A percentile compares a stretch with the other conserved stretches of the same genome.
These are phyloP conservation scores for Aspergillus transmontanensis DNA, from an alignment of 2,329 filamentous ascomycete genomes.

Conservation along the genomic window DNA sequence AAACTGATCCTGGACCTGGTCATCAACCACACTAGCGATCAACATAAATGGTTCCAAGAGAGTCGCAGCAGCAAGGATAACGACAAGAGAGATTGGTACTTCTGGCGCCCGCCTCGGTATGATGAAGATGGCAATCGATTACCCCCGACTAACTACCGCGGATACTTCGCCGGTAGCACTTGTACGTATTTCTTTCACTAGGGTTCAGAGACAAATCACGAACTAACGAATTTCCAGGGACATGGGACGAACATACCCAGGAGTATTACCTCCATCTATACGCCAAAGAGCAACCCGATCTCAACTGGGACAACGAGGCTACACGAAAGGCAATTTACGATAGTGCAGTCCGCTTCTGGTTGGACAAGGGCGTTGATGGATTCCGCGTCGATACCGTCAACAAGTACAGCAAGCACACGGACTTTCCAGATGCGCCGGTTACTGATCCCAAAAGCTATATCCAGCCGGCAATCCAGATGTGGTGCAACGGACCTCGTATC, in stretches of 20 bases:
- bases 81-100: slow-evolving; percentile 68
- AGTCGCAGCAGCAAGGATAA: slow-evolving; percentile 59
- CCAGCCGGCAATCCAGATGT: slow-evolving; percentile 60
- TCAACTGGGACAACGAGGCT: slow-evolving; percentile 74
- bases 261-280: slow-evolving; percentile 78
- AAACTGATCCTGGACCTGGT: slow-evolving; percentile 70
- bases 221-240: slow-evolving; percentile 34
- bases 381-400: slow-evolving; percentile 72
- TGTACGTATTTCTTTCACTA: slow-evolving; percentile 41
- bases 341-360: slow-evolving; percentile 72
- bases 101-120: slow-evolving; percentile 51
- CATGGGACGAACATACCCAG: slow-evolving; percentile 66
- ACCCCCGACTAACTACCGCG: slow-evolving; percentile 72
- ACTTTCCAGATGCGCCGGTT: slow-evolving; percentile 60
- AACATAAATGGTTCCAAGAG: slow-evolving; percentile 70
- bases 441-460: slow-evolving; percentile 47
- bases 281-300: slow-evolving; percentile 70
- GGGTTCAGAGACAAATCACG: background rate
- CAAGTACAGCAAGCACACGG: slow-evolving; percentile 56
- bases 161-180: slow-evolving; percentile 61
- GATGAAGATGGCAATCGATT: slow-evolving; percentile 58
- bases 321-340: slow-evolving; percentile 69
- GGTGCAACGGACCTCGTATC: slow-evolving; percentile 69
- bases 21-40: slow-evolving; percentile 71
- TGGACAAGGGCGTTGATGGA: slow-evolving; percentile 68